These are phyloP conservation scores for Candida ficus DNA, from an alignment of 805 yeast genomes.

Conservation along the genomic window DNA sequence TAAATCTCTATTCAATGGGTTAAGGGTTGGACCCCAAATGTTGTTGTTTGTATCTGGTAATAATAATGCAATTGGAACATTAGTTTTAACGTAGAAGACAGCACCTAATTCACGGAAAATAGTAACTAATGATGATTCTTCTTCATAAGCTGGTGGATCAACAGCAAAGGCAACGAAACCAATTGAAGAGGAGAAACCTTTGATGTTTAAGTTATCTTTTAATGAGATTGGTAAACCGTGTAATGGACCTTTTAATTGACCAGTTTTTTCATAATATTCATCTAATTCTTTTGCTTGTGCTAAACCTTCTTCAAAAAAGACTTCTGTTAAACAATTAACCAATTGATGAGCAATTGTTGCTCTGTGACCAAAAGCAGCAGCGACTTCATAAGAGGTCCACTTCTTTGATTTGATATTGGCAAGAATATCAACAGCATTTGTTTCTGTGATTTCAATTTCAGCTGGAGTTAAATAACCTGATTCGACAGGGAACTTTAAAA, in stretches of 20 bases:
- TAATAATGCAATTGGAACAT: conserved; percentile 47
- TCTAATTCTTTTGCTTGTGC: conserved; percentile 51
- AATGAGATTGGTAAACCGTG: conserved; percentile 66
- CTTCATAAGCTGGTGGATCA: conserved; percentile 28
- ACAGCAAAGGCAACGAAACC: conserved; percentile 44
- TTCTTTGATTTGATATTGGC: conserved; percentile 27
- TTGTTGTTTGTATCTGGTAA: conserved; percentile 41
- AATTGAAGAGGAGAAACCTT: conserved; percentile 43
- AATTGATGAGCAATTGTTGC: conserved; percentile 57
- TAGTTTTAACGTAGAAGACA: conserved; percentile 50
- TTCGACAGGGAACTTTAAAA: conserved; percentile 30
- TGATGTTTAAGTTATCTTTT: conserved; percentile 38
- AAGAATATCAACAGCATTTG: conserved; percentile 15
- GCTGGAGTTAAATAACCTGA: conserved; percentile 20
- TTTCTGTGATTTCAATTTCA: conserved; percentile 31
- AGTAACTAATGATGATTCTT: conserved; percentile 36
- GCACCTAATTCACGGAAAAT: conserved; percentile 44
- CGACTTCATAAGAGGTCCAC: conserved; percentile 39
- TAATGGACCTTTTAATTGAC: conserved; percentile 54
- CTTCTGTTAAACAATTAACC: conserved; percentile 29
- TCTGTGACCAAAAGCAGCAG: conserved; percentile 49
- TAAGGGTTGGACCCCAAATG: conserved; percentile 41
- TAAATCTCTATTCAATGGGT: conserved; percentile 38
- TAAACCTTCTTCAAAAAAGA: conserved; percentile 53
- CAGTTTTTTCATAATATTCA: conserved; percentile 39